phyloP scores from a whole-genome alignment of 2,329 filamentous ascomycete species.

The Cladosporium sp. region DNA sequence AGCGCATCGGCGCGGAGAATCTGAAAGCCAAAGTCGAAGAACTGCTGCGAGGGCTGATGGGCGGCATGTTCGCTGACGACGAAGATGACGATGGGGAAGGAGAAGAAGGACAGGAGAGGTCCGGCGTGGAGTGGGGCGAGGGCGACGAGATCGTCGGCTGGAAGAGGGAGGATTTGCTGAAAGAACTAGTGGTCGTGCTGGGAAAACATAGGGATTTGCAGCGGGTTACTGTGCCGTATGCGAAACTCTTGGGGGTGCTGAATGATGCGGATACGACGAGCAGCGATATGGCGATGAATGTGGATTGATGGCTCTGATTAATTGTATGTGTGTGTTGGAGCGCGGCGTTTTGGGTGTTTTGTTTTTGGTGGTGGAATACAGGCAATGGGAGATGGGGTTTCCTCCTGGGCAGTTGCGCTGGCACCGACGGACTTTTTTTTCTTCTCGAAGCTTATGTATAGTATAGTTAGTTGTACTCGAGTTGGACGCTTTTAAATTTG shows the following conservation, averaged over 20 bases:
- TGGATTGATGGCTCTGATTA: background rate
- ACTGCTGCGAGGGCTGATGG: conserved; percentile 76
- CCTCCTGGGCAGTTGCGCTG: background rate
- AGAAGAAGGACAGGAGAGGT: conserved; percentile 43
- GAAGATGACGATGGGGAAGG: conserved; percentile 56
- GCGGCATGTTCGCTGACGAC: conserved; percentile 67
- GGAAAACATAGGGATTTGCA: conserved; percentile 98
- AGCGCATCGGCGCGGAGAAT: conserved; percentile 88
- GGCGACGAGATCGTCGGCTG: conserved; percentile 82
- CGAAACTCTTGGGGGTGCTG: conserved; percentile 70
- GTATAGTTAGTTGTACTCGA: no score
- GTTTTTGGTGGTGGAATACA: background rate
- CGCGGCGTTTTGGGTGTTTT: conserved; percentile 7
- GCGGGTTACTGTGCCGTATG: conserved; percentile 91
- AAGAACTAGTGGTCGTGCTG: conserved; percentile 87
- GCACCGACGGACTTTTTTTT: background rate
- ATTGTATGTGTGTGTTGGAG: conserved; percentile 6
- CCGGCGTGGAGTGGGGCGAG: conserved; percentile 63
- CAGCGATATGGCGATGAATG: conserved; percentile 9
- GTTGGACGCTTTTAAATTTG: background rate
- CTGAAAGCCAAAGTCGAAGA: conserved; percentile 89
- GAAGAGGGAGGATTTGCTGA: conserved; percentile 82
- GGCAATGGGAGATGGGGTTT: background rate
- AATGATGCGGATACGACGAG: conserved; percentile 17
- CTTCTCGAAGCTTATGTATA: background rate